Evolutionary conservation across 2,329 filamentous ascomycete genomes (phyloP), one percentile per base, ranked within the genome.

Genomic region (Alternaria alternata): DNA sequence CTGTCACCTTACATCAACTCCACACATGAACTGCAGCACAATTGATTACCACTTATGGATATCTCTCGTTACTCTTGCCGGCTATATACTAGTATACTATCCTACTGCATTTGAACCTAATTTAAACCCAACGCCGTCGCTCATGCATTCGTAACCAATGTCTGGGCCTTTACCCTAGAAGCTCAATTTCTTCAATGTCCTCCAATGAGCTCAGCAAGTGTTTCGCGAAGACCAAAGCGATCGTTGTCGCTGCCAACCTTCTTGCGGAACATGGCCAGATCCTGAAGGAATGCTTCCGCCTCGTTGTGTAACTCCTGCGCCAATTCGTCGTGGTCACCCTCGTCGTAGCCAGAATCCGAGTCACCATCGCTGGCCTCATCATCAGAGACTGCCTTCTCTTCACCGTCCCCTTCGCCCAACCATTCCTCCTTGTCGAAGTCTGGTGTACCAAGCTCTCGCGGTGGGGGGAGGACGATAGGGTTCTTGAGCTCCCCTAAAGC

Each of bases 401-500:
- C 69, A 67, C 66, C 69, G 44, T 34, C 24, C 24, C 24, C 24
- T 26, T 68, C 66, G 12, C 64, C 63, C n/a, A 73, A 63, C 66
- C 71, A 74, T 20, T 71, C 69, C 4, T 70, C 67, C 18, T 70
- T 63, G 69, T 76, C 72, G 67, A 81, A 62, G 57, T 78, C 69
- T 3, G 72, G 72, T 4, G 67, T 69, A 43, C 61, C 66, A 14
- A 69, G 51, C 8, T 70, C 62, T 20, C 70, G 65, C 68, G 73
- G 68, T 71, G 73, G 72, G 7, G 83, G 82, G 32, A 84, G 62
- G 30, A 93, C 89, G 65, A 99, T 97, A 0, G 95, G 95, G 74
- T 98, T 97, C 82, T 92, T 94, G 69, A 97, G 80, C 74, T 92
- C 94, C 54, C 89, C 87, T 22, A 98, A 84, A 1, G 93, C 94